Percentiles rank a stretch among this genome's conserved stretches.
Evolutionary conservation across 352 stramenopile genomes (phyloP).

Genomic region (Halophytophthora polymorphica): DNA sequence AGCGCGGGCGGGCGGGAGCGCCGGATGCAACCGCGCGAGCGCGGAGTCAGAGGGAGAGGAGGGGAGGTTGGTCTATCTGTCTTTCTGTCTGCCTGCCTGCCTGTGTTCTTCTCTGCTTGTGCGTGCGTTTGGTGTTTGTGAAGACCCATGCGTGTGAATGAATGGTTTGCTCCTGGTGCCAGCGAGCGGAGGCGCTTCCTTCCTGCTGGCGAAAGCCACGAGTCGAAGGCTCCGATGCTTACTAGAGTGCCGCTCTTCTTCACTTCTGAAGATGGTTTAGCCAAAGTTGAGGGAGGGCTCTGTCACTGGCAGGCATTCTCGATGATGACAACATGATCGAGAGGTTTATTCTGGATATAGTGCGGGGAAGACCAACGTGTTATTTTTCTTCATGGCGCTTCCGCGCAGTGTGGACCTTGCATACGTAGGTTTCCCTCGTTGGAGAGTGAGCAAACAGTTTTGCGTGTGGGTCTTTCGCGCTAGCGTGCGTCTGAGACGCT

Average conservation of each 20-base stretch:
- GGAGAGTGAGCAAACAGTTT: not conserved
- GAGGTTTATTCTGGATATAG: slow-evolving; percentile 34
- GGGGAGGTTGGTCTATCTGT: not conserved
- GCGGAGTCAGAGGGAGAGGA: slow-evolving; percentile 11
- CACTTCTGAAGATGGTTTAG: slow-evolving; percentile 38
- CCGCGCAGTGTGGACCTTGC: not conserved
- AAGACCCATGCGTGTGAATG: not conserved
- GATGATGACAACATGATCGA: slow-evolving; percentile 36
- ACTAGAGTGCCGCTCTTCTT: slow-evolving; percentile 21
- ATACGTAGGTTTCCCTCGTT: slow-evolving; percentile 3
- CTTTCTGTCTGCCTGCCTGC: slow-evolving; percentile 1
- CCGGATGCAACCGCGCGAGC: too few relatives aligned
- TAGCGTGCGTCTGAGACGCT: not conserved
- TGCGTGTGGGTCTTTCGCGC: slow-evolving; percentile 4
- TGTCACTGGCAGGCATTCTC: slow-evolving; percentile 9
- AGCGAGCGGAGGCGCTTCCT: not conserved
- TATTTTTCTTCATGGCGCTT: not conserved
- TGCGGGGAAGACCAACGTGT: slow-evolving; percentile 5
- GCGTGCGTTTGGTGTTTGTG: slow-evolving; percentile 2
- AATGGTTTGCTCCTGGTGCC: slow-evolving; percentile 15
- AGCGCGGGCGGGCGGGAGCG: too few relatives aligned
- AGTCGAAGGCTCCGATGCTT: slow-evolving; percentile 4
- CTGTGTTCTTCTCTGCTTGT: not conserved
- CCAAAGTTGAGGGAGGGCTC: slow-evolving; percentile 35
- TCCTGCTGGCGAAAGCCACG: not conserved